These are phyloP conservation scores for Neonectria neomacrospora DNA, from an alignment of 2,329 filamentous ascomycete genomes.

Conservation along the genomic window DNA sequence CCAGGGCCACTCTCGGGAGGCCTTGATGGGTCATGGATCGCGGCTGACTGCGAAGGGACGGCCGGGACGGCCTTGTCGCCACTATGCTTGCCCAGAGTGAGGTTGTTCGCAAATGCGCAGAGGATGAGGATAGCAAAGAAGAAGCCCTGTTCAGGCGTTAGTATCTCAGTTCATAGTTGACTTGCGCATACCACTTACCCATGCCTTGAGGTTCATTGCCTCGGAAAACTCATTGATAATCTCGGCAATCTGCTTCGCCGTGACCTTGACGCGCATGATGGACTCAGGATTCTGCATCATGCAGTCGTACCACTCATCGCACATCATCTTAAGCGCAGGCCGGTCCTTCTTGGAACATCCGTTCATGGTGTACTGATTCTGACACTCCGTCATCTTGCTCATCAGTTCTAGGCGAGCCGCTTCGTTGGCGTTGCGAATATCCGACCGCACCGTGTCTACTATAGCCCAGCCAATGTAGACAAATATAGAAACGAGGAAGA, in stretches of 20 bases:
- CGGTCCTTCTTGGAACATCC: conserved; percentile 73
- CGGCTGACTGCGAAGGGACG: conserved; percentile 41
- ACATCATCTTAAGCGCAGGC: conserved; percentile 78
- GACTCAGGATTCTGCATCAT: conserved; percentile 85
- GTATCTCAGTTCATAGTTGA: not conserved
- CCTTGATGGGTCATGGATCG: conserved; percentile 39
- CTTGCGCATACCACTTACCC: conserved; percentile 55
- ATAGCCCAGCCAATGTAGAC: conserved; percentile 77
- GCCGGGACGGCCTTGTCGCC: conserved; percentile 40
- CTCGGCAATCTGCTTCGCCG: conserved; percentile 87
- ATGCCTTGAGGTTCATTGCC: conserved; percentile 84
- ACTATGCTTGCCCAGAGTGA: conserved; percentile 55
- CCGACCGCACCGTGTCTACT: conserved; percentile 75
- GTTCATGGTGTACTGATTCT: conserved; percentile 79
- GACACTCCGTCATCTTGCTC: conserved; percentile 78
- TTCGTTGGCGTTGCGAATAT: conserved; percentile 78
- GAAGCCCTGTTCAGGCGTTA: conserved; percentile 56
- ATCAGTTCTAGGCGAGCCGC: conserved; percentile 76
- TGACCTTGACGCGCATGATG: conserved; percentile 82
- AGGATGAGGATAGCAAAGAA: conserved; percentile 61
- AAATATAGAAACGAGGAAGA: conserved; percentile 65
- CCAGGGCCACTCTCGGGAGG: conserved; percentile 52
- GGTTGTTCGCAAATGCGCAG: conserved; percentile 62
- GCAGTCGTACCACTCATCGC: conserved; percentile 85
- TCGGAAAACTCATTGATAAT: conserved; percentile 96